phyloP scores from a whole-genome alignment of 306 rosid genomes.

The Quercus suber region DNA sequence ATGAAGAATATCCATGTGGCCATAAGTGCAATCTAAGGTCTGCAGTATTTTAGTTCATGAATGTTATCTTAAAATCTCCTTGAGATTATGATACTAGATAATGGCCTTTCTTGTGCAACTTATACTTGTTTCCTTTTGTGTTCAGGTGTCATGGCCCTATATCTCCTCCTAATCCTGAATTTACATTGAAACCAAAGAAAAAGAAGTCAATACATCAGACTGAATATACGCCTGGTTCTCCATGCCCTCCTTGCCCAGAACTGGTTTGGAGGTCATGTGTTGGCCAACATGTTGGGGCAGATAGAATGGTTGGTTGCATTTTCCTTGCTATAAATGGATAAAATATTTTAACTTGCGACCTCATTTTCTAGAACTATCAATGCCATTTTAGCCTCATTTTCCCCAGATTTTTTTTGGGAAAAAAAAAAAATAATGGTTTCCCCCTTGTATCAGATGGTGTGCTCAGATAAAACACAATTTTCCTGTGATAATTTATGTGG shows the following conservation, averaged over 20 bases:
- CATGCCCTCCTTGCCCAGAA: conserved; percentile 87
- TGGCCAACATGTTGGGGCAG: conserved; percentile 80
- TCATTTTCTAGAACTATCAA: conserved; percentile 7
- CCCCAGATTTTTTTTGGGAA: not conserved
- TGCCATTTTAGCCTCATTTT: not conserved
- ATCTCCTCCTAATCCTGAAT: conserved; percentile 91
- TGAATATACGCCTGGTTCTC: conserved; percentile 65
- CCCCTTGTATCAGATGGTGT: conserved; percentile 63
- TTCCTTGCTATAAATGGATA: conserved; percentile 13
- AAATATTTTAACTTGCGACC: conserved; percentile 19
- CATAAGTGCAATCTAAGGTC: conserved; percentile 89
- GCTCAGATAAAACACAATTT: conserved; percentile 62
- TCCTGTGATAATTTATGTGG: conserved; percentile 90
- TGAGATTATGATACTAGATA: not conserved
- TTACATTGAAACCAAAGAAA: conserved; percentile 87
- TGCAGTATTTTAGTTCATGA: conserved; percentile 8
- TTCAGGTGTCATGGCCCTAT: conserved; percentile 81
- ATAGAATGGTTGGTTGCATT: conserved; percentile 71
- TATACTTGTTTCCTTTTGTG: conserved; percentile 8
- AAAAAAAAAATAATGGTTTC: not conserved
- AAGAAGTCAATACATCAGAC: conserved; percentile 52
- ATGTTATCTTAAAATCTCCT: conserved; percentile 14
- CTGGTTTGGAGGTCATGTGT: conserved; percentile 86
- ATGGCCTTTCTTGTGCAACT: conserved; percentile 3
- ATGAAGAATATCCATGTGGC: conserved; percentile 76